Percentiles rank a stretch among this genome's conserved stretches.
Evolutionary conservation across 106 monocot species (phyloP).

Genomic region (Apostasia shenzhenica): DNA sequence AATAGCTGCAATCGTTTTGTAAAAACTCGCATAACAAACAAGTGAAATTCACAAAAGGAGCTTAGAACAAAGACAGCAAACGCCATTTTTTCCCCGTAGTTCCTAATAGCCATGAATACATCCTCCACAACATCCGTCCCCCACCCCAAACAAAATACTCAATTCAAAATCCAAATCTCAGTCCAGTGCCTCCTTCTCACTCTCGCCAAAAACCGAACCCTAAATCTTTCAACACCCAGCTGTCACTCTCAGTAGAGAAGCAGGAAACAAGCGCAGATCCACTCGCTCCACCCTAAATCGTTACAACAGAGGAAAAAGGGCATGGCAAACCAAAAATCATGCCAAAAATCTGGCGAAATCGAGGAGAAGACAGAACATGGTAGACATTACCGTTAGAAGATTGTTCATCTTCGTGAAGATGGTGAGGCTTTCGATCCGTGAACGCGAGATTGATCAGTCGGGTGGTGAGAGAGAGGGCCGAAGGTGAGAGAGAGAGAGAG

Average conservation of each 20-base stretch:
- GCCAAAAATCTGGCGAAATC: background rate
- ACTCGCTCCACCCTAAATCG: background rate
- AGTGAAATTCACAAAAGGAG: too few species aligned
- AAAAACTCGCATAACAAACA: too few species aligned
- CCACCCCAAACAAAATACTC: too few species aligned
- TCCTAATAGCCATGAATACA: too few species aligned
- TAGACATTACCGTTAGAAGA: conserved; percentile 7
- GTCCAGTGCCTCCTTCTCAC: background rate
- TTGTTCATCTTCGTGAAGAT: background rate
- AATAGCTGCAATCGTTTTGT: too few species aligned
- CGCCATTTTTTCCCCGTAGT: too few species aligned
- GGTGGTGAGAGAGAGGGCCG: background rate
- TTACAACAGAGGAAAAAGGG: background rate
- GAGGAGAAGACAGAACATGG: background rate
- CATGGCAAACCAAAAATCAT: background rate
- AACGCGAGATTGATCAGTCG: background rate
- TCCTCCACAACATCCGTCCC: too few species aligned
- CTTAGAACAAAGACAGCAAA: too few species aligned
- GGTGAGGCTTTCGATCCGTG: background rate
- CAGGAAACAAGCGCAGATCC: background rate
- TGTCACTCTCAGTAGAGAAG: background rate
- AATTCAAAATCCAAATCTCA: background rate
- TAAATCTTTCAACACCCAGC: background rate
- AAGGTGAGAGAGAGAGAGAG: background rate
- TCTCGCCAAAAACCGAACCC: background rate